phyloP scores from a whole-genome alignment of 176 grass and related monocot species.

The Carex myosuroides region DNA sequence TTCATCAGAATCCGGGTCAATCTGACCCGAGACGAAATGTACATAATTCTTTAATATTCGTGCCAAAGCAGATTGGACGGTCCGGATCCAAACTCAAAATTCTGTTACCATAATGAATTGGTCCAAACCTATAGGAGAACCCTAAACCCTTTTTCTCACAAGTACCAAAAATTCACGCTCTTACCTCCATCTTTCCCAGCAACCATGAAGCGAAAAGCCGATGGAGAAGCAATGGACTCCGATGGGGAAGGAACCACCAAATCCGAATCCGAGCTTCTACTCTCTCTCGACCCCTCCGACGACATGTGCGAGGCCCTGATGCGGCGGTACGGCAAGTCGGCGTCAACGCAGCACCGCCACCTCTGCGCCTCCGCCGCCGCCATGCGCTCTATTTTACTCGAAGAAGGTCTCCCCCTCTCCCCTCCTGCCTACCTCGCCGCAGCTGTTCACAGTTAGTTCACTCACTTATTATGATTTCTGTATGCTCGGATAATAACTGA shows the following conservation, averaged over 20 bases:
- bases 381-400: conserved; percentile 76
- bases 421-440: conserved; percentile 57
- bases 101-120: too few relatives aligned
- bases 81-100: too few relatives aligned
- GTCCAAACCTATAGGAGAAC: not conserved
- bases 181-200: not conserved
- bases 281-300: conserved; percentile 42
- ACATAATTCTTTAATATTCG: too few relatives aligned
- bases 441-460: conserved; percentile 28
- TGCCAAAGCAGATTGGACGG: too few relatives aligned
- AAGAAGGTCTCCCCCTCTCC: conserved; percentile 49
- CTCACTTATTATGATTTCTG: not conserved
- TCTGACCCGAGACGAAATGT: too few relatives aligned
- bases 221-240: conserved; percentile 12
- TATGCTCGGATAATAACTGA: not conserved
- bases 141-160: conserved; percentile 11
- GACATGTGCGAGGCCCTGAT: conserved; percentile 68
- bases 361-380: conserved; percentile 86
- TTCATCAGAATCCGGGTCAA: too few relatives aligned
- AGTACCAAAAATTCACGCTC: not conserved
- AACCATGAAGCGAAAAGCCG: conserved; percentile 50
- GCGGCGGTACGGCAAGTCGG: conserved; percentile 72
- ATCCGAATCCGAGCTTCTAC: conserved; percentile 15
- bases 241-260: conserved; percentile 27
- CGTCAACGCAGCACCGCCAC: conserved; percentile 90